Evolutionary conservation across 768 basidiomycete species (phyloP).

Genomic region (Podaxis pistillaris): DNA sequence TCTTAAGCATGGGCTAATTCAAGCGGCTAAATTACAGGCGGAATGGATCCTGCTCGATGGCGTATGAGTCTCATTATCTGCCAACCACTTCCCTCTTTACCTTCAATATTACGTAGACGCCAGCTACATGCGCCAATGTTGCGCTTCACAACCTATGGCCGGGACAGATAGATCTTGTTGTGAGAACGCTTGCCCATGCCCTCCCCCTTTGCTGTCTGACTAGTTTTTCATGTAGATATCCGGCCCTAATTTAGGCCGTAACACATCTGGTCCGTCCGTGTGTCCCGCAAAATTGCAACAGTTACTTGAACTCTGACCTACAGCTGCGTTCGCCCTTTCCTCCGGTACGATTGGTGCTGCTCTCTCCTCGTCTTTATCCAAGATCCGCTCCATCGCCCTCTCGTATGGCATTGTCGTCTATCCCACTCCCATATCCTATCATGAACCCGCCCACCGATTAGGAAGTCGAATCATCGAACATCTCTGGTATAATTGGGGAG

Average conservation of each 20-base stretch:
- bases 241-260: conserved; percentile 84
- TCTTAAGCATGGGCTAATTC: not conserved
- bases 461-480: conserved; percentile 64
- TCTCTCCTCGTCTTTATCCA: conserved; percentile 72
- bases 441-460: conserved; percentile 73
- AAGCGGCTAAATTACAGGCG: conserved; percentile 31
- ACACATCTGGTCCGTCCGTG: conserved; percentile 64
- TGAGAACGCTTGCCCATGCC: conserved; percentile 29
- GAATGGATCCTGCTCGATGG: conserved; percentile 94
- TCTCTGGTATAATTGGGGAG: conserved; percentile 86
- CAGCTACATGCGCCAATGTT: conserved; percentile 90
- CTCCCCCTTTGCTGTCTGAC: not conserved
- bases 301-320: conserved; percentile 16
- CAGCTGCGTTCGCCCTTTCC: conserved; percentile 84
- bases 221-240: conserved; percentile 52
- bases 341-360: conserved; percentile 94
- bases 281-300: not conserved
- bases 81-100: not conserved
- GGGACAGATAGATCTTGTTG: conserved; percentile 86
- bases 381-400: conserved; percentile 76
- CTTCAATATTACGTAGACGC: conserved; percentile 50
- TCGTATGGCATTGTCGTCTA: conserved; percentile 81
- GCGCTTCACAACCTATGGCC: conserved; percentile 87
- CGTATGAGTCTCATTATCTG: conserved; percentile 37
- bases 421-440: conserved; percentile 57